phyloP scores from a whole-genome alignment of 2,329 filamentous ascomycete species.

The Phaeoacremonium minimum region DNA sequence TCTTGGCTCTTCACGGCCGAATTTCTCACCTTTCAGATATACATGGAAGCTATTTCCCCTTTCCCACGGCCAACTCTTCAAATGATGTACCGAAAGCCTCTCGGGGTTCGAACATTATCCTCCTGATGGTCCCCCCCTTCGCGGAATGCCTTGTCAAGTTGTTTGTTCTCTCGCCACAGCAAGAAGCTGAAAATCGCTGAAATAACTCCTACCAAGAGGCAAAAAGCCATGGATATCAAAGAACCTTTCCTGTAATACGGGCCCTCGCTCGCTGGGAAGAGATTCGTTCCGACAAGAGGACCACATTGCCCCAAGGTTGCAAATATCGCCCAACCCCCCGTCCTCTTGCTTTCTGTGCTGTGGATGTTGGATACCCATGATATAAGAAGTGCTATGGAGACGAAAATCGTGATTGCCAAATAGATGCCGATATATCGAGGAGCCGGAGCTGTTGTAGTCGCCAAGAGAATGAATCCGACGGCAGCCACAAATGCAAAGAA shows the following conservation, averaged over 20 bases:
- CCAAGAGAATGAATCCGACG: conserved; percentile 33
- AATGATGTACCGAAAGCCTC: conserved; percentile 5
- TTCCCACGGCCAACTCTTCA: not conserved
- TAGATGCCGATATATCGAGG: conserved; percentile 30
- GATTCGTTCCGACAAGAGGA: conserved; percentile 22
- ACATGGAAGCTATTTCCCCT: no score
- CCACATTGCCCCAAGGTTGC: conserved; percentile 29
- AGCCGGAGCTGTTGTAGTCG: conserved; percentile 22
- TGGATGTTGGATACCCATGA: conserved; percentile 31
- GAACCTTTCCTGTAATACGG: conserved; percentile 26
- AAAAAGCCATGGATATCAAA: conserved; percentile 7
- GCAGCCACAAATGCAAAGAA: conserved; percentile 26
- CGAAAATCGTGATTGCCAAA: conserved; percentile 31
- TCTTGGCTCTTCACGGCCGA: no score
- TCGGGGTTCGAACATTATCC: not conserved
- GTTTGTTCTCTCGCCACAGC: conserved; percentile 6
- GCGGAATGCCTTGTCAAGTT: conserved; percentile 3
- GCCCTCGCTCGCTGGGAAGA: conserved; percentile 24
- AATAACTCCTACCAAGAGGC: conserved; percentile 3
- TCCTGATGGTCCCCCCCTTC: conserved; percentile 2
- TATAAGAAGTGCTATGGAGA: conserved; percentile 25
- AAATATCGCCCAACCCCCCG: conserved; percentile 28
- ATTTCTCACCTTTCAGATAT: no score
- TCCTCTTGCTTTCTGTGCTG: conserved; percentile 27
- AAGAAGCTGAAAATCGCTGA: conserved; percentile 5